Conservation (phyloP, 1,284 basidiomycete species). For the Caloboletus inedulis region DNA sequence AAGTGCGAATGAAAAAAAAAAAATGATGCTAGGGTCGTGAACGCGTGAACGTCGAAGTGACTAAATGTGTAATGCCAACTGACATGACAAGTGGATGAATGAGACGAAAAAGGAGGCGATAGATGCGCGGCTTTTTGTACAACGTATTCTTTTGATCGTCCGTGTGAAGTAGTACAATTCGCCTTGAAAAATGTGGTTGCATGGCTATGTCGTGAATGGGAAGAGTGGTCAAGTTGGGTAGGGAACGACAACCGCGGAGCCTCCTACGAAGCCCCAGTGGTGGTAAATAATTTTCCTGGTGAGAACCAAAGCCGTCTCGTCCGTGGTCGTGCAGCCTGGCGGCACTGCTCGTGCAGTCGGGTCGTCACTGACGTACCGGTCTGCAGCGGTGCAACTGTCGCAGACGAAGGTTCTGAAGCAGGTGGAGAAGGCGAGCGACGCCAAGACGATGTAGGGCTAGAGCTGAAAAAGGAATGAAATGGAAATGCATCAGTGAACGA, state of each 20-base stretch:
- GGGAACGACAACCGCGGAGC: slow-evolving; percentile 11
- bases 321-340: slow-evolving; percentile 43
- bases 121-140: slow-evolving; percentile 22
- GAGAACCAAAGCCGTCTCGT: slow-evolving; percentile 58
- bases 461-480: slow-evolving; percentile 37
- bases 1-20: slow-evolving; percentile 2
- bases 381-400: slow-evolving; percentile 9
- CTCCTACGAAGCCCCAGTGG: slow-evolving; percentile 39
- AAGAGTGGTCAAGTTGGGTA: slow-evolving; percentile 6
- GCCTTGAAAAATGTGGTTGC: slow-evolving; percentile 4
- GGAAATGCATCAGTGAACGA: slow-evolving; percentile 45
- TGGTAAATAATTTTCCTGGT: slow-evolving; percentile 50
- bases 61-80: slow-evolving; percentile 21
- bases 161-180: slow-evolving; percentile 5
- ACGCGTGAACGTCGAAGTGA: slow-evolving; percentile 30
- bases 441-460: slow-evolving; percentile 33
- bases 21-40: slow-evolving; percentile 17
- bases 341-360: slow-evolving; percentile 32
- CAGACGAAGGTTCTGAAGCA: slow-evolving; percentile 21
- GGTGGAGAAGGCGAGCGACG: slow-evolving; percentile 34
- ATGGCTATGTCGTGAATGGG: slow-evolving; percentile 7
- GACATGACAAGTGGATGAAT: slow-evolving; percentile 16
- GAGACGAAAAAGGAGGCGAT: slow-evolving; percentile 21
- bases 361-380: slow-evolving; percentile 3
- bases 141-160: slow-evolving; percentile 22